A percentile compares a stretch with the other conserved stretches of the same genome.
Conservation (phyloP, 2,329 filamentous ascomycete species). For the Penicillium sp. region DNA sequence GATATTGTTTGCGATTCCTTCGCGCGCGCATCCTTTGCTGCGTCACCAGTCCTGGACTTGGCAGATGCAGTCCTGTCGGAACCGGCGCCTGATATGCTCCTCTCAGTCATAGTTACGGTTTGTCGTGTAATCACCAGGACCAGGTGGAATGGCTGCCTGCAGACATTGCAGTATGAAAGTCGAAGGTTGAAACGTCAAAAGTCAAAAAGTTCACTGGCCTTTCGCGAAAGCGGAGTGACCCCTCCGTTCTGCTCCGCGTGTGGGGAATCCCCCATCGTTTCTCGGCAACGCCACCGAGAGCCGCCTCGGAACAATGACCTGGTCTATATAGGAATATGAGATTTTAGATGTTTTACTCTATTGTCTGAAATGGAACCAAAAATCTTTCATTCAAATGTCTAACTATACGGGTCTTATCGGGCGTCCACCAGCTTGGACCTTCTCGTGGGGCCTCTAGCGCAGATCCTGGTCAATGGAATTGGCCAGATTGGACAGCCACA, state of each 20-base stretch:
- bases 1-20: constrained; percentile 30
- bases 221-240: constrained; percentile 22
- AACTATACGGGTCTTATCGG: not conserved
- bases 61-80: constrained; percentile 23
- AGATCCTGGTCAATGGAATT: constrained; percentile 1
- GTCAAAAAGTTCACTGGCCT: constrained; percentile 6
- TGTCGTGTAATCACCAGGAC: constrained; percentile 16
- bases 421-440: not conserved
- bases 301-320: not conserved
- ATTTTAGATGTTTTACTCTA: not conserved
- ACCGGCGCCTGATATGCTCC: constrained; percentile 23
- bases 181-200: constrained; percentile 14
- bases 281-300: constrained; percentile 1
- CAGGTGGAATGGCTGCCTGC: constrained; percentile 25
- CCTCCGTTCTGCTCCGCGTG: constrained; percentile 27
- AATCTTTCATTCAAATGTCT: not conserved
- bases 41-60: constrained; percentile 29
- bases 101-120: constrained; percentile 30
- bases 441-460: not conserved
- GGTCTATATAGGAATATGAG: not conserved
- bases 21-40: constrained; percentile 31
- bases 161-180: constrained; percentile 23
- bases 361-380: not conserved
- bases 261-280: constrained; percentile 9
- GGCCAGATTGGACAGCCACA: not conserved